Evolutionary conservation across 2,329 filamentous ascomycete genomes (phyloP).

Genomic region (Sarocladiaceae sp.): DNA sequence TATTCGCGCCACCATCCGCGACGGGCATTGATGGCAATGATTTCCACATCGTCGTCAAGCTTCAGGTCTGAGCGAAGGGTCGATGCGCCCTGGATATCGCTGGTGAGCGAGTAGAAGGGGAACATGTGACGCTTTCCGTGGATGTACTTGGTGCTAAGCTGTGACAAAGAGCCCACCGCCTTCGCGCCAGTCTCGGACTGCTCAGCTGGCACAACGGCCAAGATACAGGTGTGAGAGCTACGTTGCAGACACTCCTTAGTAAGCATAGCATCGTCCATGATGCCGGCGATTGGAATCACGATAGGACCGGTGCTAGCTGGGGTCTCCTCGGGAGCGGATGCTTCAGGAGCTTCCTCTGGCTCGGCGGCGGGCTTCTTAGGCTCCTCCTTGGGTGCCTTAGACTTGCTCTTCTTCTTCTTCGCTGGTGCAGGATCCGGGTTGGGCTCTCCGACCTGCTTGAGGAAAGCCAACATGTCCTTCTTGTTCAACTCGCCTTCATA

Average conservation of each 20-base stretch:
- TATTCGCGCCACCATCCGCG: conserved; percentile 83
- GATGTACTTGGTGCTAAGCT: conserved; percentile 72
- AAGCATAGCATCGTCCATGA: conserved; percentile 61
- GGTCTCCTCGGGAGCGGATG: conserved; percentile 24
- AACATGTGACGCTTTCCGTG: conserved; percentile 66
- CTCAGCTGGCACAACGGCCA: conserved; percentile 63
- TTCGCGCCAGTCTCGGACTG: conserved; percentile 48
- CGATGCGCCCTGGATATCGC: conserved; percentile 30
- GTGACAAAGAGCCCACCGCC: conserved; percentile 60
- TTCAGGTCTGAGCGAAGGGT: conserved; percentile 50
- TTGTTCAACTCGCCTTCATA: conserved; percentile 87
- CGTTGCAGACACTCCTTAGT: conserved; percentile 67
- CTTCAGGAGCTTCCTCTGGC: conserved; percentile 20
- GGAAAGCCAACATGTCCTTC: conserved; percentile 73
- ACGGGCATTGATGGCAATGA: conserved; percentile 81
- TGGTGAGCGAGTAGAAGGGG: conserved; percentile 74
- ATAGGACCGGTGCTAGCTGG: conserved; percentile 14
- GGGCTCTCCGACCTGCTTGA: conserved; percentile 72
- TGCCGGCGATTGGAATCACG: conserved; percentile 60
- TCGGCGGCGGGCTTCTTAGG: conserved; percentile 22
- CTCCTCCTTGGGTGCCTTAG: conserved; percentile 23
- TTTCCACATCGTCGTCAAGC: conserved; percentile 58
- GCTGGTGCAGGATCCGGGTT: conserved; percentile 66
- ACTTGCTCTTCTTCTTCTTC: conserved; percentile 32
- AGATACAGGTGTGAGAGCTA: conserved; percentile 77